These are phyloP conservation scores for Monilinia fructicola DNA, from an alignment of 2,329 filamentous ascomycete species.

Conservation along the genomic window DNA sequence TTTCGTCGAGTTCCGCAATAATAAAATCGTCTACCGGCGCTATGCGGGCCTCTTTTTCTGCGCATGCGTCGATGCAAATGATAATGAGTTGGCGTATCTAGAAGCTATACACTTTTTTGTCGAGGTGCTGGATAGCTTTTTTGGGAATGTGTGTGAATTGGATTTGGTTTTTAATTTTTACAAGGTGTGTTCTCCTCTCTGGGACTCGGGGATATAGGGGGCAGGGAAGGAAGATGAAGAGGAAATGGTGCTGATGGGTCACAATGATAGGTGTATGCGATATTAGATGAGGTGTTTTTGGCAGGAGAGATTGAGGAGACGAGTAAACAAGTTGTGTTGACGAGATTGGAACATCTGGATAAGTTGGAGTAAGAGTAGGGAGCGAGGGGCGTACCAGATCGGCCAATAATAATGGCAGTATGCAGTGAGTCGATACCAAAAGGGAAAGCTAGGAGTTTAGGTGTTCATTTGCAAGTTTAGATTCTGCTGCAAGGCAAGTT, in stretches of 20 bases:
- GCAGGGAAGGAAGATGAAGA: neutral
- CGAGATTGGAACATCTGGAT: slow-evolving; percentile 89
- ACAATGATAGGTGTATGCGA: slow-evolving; percentile 78
- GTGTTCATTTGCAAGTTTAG: slow-evolving; percentile 2
- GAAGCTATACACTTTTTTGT: slow-evolving; percentile 99
- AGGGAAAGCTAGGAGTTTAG: slow-evolving; percentile 15
- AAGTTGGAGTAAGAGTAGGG: slow-evolving; percentile 70
- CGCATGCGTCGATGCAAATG: slow-evolving; percentile 97
- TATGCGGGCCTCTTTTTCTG: slow-evolving; percentile 99
- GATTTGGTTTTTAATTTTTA: slow-evolving; percentile 84
- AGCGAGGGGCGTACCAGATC: neutral
- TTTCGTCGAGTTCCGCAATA: slow-evolving; percentile 94
- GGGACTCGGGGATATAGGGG: neutral
- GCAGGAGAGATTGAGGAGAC: slow-evolving; percentile 99
- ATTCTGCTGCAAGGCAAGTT: slow-evolving; percentile 5
- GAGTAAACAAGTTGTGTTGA: slow-evolving; percentile 95
- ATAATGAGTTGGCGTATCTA: slow-evolving; percentile 95
- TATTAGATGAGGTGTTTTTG: slow-evolving; percentile 95
- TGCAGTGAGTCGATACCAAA: slow-evolving; percentile 9
- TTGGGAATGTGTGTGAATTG: slow-evolving; percentile 97
- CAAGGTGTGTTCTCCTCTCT: slow-evolving; percentile 48
- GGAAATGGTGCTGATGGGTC: slow-evolving; percentile 16
- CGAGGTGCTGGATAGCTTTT: slow-evolving; percentile 97
- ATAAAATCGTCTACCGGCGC: slow-evolving; percentile 95
- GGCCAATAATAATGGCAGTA: slow-evolving; percentile 5